Conservation (phyloP, 1,284 basidiomycete genomes). For the Austroboletus niveus region DNA sequence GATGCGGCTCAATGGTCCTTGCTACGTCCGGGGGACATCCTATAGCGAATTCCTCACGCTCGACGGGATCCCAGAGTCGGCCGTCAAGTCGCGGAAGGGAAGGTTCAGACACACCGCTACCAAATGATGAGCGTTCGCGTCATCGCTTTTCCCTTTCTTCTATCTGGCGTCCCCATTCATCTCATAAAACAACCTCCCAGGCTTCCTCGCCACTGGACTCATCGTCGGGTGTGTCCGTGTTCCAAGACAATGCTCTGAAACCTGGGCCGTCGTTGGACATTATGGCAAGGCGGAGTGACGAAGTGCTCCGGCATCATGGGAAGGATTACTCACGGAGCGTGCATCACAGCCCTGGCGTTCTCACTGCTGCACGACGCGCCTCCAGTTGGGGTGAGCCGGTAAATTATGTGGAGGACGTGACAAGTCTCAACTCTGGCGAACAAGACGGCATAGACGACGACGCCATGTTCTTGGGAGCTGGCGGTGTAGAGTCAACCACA, state of each 20-base stretch:
- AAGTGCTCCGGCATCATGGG: constrained; percentile 31
- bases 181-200: constrained; percentile 25
- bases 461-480: constrained; percentile 50
- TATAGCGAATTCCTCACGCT: constrained; percentile 14
- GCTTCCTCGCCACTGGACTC: constrained; percentile 30
- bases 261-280: constrained; percentile 23
- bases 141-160: constrained; percentile 32
- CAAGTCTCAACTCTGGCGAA: constrained; percentile 52
- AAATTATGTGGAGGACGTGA: constrained; percentile 48
- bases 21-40: constrained; percentile 11
- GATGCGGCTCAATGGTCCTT: constrained; percentile 20
- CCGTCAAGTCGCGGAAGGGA: constrained; percentile 28
- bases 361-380: constrained; percentile 50
- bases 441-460: constrained; percentile 43
- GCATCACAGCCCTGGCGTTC: constrained; percentile 31
- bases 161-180: constrained; percentile 21
- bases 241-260: constrained; percentile 18
- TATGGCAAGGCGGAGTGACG: constrained; percentile 32
- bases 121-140: constrained; percentile 20
- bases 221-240: constrained; percentile 28
- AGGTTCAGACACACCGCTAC: constrained; percentile 15
- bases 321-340: constrained; percentile 20
- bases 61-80: constrained; percentile 20
- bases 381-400: constrained; percentile 60
- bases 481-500: constrained; percentile 46